Evolutionary conservation across 1,284 basidiomycete genomes (phyloP), one percentile per base, ranked within the genome.

Genomic region (Austropuccinia psidii): DNA sequence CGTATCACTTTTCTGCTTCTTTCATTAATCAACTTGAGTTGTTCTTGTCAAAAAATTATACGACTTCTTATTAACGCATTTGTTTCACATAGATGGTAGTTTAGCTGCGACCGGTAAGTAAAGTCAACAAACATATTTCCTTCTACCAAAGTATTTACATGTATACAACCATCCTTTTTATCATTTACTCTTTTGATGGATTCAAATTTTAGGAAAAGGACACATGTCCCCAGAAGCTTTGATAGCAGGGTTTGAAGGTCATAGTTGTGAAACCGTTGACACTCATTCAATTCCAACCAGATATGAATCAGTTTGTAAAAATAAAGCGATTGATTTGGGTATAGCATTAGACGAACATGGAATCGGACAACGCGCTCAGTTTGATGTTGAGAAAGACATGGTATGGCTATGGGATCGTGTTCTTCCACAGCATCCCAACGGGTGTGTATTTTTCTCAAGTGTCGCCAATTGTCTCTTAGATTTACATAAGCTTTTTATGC

Each of bases 341-440:
- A 37, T 52, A 8, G 68, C 55, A n/a, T 45, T 72, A 17, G 57
- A 50, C 35, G 58, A 49, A 37, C 9, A 52, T 19, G 47, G 45
- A 27, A 41, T 37, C 31, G 70, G 70, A 17, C 58, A 73, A 52
- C 49, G 29, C 9, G 58, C 61, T 5, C 82, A 85, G 45, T 97
- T 91, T 78, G 89, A 93, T 80, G 89, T 91, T 84, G 87, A 93
- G 76, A 84, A 86, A 45, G 94, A 98, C 80, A 89, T 98, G 87
- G 83, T 94, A 52, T 93, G 94, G 91, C 85, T 89, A 62, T 93
- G 88, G 87, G 90, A 91, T 77, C 77, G 78, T 52, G 86, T 80
- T 9, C 73, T 81, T 9, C 80, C 79, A 5, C 75, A 79, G 61
- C 81, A 82, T 74, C 79, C 80, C 7, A 81, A 83, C 75, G 77